phyloP scores from a whole-genome alignment of 345 rosid genomes.

The Eucalyptus shirleyi region DNA sequence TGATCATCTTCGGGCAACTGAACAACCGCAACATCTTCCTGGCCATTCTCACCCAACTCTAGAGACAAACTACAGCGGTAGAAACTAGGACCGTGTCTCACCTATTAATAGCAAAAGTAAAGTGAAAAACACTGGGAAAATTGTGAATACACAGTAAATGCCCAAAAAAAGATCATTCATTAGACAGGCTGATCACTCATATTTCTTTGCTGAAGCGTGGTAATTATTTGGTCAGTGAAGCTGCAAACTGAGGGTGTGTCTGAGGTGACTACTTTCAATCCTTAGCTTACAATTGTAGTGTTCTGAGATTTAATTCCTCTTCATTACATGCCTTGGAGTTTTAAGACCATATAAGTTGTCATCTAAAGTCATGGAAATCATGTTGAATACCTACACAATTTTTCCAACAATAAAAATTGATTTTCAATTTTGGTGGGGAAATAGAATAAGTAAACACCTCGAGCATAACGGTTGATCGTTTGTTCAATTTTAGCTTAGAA shows the following conservation, averaged over 20 bases:
- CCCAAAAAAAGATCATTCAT: not conserved
- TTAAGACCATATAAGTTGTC: not conserved
- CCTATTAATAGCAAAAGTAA: slow-evolving; percentile 17
- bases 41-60: slow-evolving; percentile 18
- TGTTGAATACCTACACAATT: not conserved
- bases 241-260: not conserved
- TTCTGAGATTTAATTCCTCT: not conserved
- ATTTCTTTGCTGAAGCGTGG: not conserved
- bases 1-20: slow-evolving; percentile 70
- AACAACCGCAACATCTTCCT: slow-evolving; percentile 45
- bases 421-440: not conserved
- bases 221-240: not conserved
- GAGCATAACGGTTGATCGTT: not conserved
- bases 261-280: not conserved
- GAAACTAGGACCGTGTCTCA: slow-evolving; percentile 84
- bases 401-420: not conserved
- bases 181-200: not conserved
- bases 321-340: not conserved
- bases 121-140: not conserved
- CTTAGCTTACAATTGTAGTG: not conserved
- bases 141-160: not conserved
- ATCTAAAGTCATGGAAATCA: not conserved
- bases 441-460: not conserved
- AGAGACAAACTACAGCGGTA: slow-evolving; percentile 46
- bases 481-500: not conserved